Evolutionary conservation across 805 yeast genomes (phyloP), one percentile per base, ranked within the genome.

Genomic region (Wickerhamomyces bisporus): DNA sequence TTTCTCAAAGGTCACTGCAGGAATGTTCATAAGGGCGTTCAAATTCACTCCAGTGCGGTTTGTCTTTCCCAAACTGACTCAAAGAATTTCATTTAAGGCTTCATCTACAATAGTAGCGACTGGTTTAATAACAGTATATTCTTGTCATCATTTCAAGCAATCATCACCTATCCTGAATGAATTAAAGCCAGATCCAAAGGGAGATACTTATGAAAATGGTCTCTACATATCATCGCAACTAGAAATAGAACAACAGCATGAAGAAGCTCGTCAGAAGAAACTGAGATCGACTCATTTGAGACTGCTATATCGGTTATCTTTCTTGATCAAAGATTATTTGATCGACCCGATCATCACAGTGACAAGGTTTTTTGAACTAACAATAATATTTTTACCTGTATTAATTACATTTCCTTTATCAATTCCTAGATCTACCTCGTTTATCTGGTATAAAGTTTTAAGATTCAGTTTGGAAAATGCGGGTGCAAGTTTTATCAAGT

Each of bases 401-500:
- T 43, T 86, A 3, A 26, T 79, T 7, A 38, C 71, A 0, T 69
- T 77, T n/a, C 97, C 97, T 1, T 64, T 86, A n/a, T 30, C 32
- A 5, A 16, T 13, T 19, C 10, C 32, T 12, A 14, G 16, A 13
- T 30, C 32, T 4, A 49, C 68, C 2, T 50, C 58, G 32, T 45
- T 74, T 32, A 29, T 77, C 16, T 91, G 97, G 96, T 89, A 74
- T 60, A 61, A 62, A 37, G 61, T 77, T 33, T 62, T 91, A 16
- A 70, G 86, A 34, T 60, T 73, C 56, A 65, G 82, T 1, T 76
- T 93, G 41, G 96, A 91, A 59, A 44, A 66, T 14, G 96, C 96
- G 0, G 98, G 98, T 1, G 95, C 98, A 3, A 82, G 96, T 4
- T 93, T 84, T 57, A 79, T 84, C 40, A 84, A 86, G 60, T 71